A percentile compares a stretch with the other conserved stretches of the same genome.
Conservation (phyloP, 805 yeast species). For the Candida mattraensis region DNA sequence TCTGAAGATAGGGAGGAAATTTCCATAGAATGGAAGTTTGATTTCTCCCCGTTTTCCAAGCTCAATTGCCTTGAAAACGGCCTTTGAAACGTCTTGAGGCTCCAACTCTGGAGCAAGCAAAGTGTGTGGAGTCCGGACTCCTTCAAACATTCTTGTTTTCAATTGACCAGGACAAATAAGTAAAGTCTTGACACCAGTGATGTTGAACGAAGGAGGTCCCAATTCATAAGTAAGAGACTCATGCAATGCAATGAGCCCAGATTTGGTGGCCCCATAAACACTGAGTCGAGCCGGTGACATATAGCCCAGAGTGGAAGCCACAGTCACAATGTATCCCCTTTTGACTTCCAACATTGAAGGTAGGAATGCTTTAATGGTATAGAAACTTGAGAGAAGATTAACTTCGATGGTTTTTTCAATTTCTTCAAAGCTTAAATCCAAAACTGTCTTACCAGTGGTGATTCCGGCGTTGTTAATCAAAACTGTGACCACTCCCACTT, state of each 20-base stretch:
- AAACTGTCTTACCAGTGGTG: conserved; percentile 54
- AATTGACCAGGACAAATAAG: conserved; percentile 88
- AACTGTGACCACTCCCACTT: conserved; percentile 61
- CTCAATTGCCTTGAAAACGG: conserved; percentile 54
- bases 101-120: conserved; percentile 81
- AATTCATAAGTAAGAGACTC: conserved; percentile 75
- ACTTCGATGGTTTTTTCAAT: conserved; percentile 63
- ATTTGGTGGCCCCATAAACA: conserved; percentile 88
- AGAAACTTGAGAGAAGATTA: conserved; percentile 69
- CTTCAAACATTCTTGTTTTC: conserved; percentile 69
- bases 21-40: conserved; percentile 74
- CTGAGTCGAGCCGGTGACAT: conserved; percentile 78
- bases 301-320: conserved; percentile 84
- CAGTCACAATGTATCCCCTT: conserved; percentile 76
- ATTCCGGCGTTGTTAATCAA: conserved; percentile 88
- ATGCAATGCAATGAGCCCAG: conserved; percentile 82
- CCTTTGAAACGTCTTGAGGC: conserved; percentile 61
- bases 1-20: conserved; percentile 68
- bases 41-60: conserved; percentile 68
- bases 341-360: conserved; percentile 64
- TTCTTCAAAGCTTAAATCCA: conserved; percentile 54
- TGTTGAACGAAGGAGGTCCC: conserved; percentile 47
- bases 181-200: conserved; percentile 64
- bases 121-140: conserved; percentile 71
- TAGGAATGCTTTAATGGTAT: conserved; percentile 65